These are phyloP conservation scores for Plectosphaerella sp. DNA, from an alignment of 2,329 filamentous ascomycete species.

Conservation along the genomic window DNA sequence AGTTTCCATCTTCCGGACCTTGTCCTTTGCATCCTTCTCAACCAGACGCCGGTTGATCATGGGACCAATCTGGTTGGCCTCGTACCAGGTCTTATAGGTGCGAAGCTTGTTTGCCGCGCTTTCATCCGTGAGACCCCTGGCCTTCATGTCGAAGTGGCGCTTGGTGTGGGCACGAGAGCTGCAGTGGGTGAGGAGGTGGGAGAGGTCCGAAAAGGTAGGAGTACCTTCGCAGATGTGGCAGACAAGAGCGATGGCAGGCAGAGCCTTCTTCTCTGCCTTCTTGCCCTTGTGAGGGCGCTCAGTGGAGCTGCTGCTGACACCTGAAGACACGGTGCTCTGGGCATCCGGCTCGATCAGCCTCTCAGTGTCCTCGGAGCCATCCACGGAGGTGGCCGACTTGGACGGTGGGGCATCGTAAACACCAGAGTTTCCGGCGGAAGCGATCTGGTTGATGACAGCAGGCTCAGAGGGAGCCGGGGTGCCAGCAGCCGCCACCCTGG, in stretches of 20 bases:
- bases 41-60: slow-evolving; percentile 75
- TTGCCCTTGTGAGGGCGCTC: background rate
- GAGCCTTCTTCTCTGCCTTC: background rate
- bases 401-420: too few relatives aligned
- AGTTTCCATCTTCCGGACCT: slow-evolving; percentile 27
- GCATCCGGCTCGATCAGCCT: background rate
- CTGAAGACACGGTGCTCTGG: background rate
- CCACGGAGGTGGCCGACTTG: background rate
- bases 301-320: background rate
- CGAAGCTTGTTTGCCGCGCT: slow-evolving; percentile 58
- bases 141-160: slow-evolving; percentile 75
- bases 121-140: slow-evolving; percentile 65
- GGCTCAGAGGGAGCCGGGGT: too few relatives aligned
- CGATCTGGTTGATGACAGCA: too few relatives aligned
- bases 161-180: slow-evolving; percentile 89
- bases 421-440: too few relatives aligned
- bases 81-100: slow-evolving; percentile 76
- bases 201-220: slow-evolving; percentile 82
- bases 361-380: background rate
- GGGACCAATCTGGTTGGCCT: slow-evolving; percentile 62
- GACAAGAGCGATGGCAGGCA: slow-evolving; percentile 52
- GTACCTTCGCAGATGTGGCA: slow-evolving; percentile 81
- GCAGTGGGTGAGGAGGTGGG: slow-evolving; percentile 87
- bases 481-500: too few relatives aligned
- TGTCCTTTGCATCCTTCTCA: slow-evolving; percentile 69